Conservation (phyloP, 257 asterid species). For the Agastache rugosa region DNA sequence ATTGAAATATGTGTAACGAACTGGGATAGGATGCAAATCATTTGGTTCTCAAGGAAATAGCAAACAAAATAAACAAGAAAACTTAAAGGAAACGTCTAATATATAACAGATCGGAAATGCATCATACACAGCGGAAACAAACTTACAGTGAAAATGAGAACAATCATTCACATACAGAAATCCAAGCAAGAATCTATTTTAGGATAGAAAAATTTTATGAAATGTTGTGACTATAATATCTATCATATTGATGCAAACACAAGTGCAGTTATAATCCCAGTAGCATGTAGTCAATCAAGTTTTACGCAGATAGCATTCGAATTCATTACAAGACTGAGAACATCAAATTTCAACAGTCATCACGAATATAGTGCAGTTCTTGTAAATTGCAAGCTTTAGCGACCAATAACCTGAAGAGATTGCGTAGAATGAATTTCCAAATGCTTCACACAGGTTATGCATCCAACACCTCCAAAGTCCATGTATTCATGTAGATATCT, state of each 20-base stretch:
- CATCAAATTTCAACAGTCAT: neutral
- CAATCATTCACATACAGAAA: neutral
- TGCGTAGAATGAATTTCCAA: constrained; percentile 54
- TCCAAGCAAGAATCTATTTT: neutral
- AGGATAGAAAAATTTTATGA: neutral
- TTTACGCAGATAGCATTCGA: neutral
- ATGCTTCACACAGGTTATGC: constrained; percentile 66
- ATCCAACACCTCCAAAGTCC: constrained; percentile 89
- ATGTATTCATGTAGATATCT: constrained; percentile 69
- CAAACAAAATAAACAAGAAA: constrained; percentile 11
- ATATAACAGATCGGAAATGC: neutral
- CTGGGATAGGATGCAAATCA: neutral
- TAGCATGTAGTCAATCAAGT: constrained; percentile 7
- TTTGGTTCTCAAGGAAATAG: constrained; percentile 10
- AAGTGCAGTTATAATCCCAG: neutral
- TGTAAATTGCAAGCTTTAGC: constrained; percentile 24
- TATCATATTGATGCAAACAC: neutral
- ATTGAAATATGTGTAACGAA: neutral
- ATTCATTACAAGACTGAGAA: neutral
- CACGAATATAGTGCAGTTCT: neutral
- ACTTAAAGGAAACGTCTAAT: neutral
- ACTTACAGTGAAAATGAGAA: constrained; percentile 19
- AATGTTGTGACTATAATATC: neutral
- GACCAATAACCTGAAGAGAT: constrained; percentile 58
- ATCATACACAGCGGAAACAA: constrained; percentile 5